Base-by-base conservation (phyloP, 2,329 filamentous ascomycete genomes). In the Cladosporium sp. region DNA sequence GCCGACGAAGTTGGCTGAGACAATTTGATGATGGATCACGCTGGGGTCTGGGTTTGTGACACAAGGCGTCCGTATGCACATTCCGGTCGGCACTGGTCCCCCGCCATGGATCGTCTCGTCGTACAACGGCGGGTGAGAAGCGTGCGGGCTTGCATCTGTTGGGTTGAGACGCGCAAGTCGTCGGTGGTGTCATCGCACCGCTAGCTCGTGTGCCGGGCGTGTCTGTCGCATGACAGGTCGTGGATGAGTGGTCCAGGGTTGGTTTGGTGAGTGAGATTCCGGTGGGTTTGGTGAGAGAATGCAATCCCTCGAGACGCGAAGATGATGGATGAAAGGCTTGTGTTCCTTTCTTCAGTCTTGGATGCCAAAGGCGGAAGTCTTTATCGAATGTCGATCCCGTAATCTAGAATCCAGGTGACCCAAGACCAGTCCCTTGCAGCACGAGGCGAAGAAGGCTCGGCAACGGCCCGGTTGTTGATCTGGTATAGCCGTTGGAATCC, bases 131-230 rank as follows among this genome's bases (percentile, higher is more conserved):
- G 42, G 53, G 50, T 52, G 52, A 51, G 52, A 47, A 49, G 55
- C 53, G 54, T 53, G 56, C 42, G 50, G 52, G 54, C 57, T 56
- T 63, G 61, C 59, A 56, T 18, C 34, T 55, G 58, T 58, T 59
- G 58, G 55, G 56, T 58, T 47, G 45, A 19, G 38, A 49, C 49
- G 47, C 54, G 47, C 53, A 40, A 50, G 45, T 43, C 49, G 41
- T 54, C 49, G 22, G 29, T 34, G 48, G 41, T 55, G 55, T 61
- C 61, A 63, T 63, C 56, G 57, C 61, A 61, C 54, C 47, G 51
- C 43, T 36, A 55, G 47, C 51, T 53, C 50, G 52, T 53, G 51
- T 53, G 43, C 50, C 51, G 47, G 55, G 52, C 44, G 49, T 48
- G 45, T 41, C 43, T 51, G 45, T 51, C 52, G 53, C 60, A 61